A percentile compares a stretch with the other conserved stretches of the same genome.
These are phyloP conservation scores for Yamadazyma akitaensis DNA, from an alignment of 805 yeast genomes.

Conservation along the genomic window DNA sequence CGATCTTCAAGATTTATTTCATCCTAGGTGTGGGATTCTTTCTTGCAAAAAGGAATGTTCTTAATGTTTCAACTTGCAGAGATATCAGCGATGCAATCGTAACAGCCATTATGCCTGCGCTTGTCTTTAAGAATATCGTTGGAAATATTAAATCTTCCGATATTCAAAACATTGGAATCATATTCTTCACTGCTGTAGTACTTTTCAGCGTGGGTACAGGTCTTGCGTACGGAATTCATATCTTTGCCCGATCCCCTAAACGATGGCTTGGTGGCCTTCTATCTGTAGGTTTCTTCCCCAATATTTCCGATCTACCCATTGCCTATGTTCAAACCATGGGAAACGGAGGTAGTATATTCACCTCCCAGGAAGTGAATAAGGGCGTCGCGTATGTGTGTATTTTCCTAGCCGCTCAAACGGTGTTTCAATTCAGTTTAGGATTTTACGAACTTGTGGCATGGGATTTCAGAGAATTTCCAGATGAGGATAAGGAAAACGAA, in stretches of 20 bases:
- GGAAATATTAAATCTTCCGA: conserved; percentile 62
- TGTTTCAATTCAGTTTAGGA: conserved; percentile 73
- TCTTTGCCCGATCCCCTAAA: conserved; percentile 59
- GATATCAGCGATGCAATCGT: conserved; percentile 69
- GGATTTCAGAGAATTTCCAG: conserved; percentile 54
- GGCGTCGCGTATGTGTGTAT: conserved; percentile 86
- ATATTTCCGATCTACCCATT: conserved; percentile 79
- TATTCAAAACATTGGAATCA: conserved; percentile 67
- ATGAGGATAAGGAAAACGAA: conserved; percentile 14
- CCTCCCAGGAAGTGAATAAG: conserved; percentile 55
- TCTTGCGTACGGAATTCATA: conserved; percentile 42
- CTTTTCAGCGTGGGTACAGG: conserved; percentile 50
- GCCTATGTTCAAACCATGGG: conserved; percentile 77
- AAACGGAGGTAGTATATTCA: conserved; percentile 53
- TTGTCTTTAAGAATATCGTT: conserved; percentile 73
- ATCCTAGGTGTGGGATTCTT: conserved; percentile 65
- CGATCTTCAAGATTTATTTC: conserved; percentile 78
- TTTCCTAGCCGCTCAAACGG: conserved; percentile 63
- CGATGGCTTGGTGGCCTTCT: conserved; percentile 75
- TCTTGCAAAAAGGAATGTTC: conserved; percentile 59
- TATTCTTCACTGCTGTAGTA: conserved; percentile 45
- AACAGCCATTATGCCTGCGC: conserved; percentile 67
- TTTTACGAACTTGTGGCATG: conserved; percentile 63
- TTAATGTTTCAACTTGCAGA: conserved; percentile 64
- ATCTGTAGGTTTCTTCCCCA: conserved; percentile 72